Conservation (phyloP, 2,329 filamentous ascomycete genomes). For the Aspergillus oerlinghausenensis region DNA sequence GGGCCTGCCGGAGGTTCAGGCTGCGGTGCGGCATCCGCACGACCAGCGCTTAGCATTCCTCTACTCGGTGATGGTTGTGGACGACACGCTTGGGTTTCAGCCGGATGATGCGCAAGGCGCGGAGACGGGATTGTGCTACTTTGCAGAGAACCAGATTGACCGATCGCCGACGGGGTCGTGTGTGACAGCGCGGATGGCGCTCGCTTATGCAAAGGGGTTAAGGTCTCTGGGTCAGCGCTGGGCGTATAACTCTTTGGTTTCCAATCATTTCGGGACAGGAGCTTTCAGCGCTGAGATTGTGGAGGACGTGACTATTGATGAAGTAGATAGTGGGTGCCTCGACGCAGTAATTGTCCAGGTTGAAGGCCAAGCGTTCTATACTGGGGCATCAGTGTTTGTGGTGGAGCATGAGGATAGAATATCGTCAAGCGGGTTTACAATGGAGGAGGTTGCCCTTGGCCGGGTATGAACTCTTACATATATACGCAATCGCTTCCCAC, state of each 20-base stretch:
- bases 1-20: conserved; percentile 15
- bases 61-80: conserved; percentile 41
- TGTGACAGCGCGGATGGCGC: conserved; percentile 35
- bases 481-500: too few relatives aligned
- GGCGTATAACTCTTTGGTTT: conserved; percentile 36
- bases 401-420: conserved; percentile 27
- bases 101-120: conserved; percentile 18
- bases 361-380: conserved; percentile 32
- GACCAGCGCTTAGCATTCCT: conserved; percentile 33
- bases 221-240: conserved; percentile 20
- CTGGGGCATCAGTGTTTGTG: conserved; percentile 24
- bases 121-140: conserved; percentile 44
- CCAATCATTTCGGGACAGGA: conserved; percentile 21
- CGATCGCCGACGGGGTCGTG: conserved; percentile 38
- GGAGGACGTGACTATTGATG: conserved; percentile 7
- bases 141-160: conserved; percentile 47
- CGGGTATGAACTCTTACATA: not conserved
- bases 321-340: not conserved
- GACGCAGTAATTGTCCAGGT: conserved; percentile 24
- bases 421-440: conserved; percentile 17
- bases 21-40: conserved; percentile 26
- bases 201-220: conserved; percentile 29
- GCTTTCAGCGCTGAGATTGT: conserved; percentile 24
- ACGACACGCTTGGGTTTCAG: conserved; percentile 18
- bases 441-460: conserved; percentile 3